Base-by-base conservation (phyloP, 495 filamentous ascomycete genomes). In the Clohesyomyces aquaticus region DNA sequence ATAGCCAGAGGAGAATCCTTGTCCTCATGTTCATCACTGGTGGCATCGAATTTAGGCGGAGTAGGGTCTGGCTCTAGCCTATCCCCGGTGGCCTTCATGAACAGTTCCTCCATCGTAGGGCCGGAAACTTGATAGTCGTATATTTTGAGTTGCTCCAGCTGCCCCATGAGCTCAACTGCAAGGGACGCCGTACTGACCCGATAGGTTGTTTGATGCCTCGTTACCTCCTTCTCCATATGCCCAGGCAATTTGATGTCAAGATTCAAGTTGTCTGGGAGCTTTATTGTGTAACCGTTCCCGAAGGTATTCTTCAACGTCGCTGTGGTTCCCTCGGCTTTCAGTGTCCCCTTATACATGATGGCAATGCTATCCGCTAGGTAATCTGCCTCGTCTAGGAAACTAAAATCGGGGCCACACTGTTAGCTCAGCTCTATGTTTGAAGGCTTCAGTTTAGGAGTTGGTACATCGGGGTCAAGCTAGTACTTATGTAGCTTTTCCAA, bases 91-190 rank as follows among this genome's bases (percentile, higher is more conserved):
- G 93, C 81, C 58, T 89, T 88, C 55, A 95, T 74, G 73, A 96
- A 96, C 0, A 95, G 88, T 69, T 92, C 89, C 71, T 93, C 90
- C 63, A 96, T 94, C 0, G 88, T 93, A 2, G 91, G 91, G 0
- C 91, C 90, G 28, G 85, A 85, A 38, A 93, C 85, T 47, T 88
- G 84, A 71, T 91, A 92, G 38, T 93, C 88, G 1, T 77, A 75
- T 41, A 90, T 80, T 1, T 82, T 83, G 1, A 78, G 77, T 0
- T 73, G 66, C 72, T 95, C 89, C 0, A 96, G 78, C 21, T 73
- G 69, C 49, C 80, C 80, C 53, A 96, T 85, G 12, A 94, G 47
- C 41, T 83, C 16, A 0, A 87, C 86, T 8, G 89, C 88, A 35
- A 85, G 77, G 18, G 75, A 75, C 2, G 90, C 91, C 8, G 83